Evolutionary conservation across 1,284 basidiomycete species (phyloP), one percentile per base, ranked within the genome.

Genomic region (Cutaneotrichosporon cyanovorans): DNA sequence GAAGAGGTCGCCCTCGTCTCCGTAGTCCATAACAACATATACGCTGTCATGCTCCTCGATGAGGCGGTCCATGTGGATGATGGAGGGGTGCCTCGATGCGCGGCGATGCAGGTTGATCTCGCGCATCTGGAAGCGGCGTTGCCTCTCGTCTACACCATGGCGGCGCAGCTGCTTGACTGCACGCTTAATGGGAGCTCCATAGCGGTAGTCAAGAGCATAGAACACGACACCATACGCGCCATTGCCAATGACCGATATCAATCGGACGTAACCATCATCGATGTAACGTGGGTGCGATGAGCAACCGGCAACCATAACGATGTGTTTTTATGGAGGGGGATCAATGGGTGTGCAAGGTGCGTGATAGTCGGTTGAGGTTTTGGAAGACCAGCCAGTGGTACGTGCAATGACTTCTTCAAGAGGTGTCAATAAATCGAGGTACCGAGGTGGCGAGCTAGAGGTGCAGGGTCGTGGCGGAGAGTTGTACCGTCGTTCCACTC

Each of bases 171-270:
- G 93, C 75, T 98, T 98, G 72, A 97, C 89, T 39, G 93, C 93
- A 80, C 89, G 65, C 47, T 62, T 63, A 16, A 61, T 50, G 16
- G 51, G 52, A 77, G 80, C 61, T 75, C 76, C 46, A 67, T 45
- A 77, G 74, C 47, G 75, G 41, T 62, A 44, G 51, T 86, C 85
- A 55, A 86, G 73, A 31, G 85, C 91, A 54, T 84, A 84, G 73
- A 95, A 96, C 41, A 96, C 92, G 61, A 93, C 84, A 52, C 93
- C 93, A 68, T 96, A 97, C 22, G 91, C 91, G 39, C 93, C 93
- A 43, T 89, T 82, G 44, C 93, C 93, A 46, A 98, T 82, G 48
- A 95, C 80, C 62, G 87, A 82, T 60, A 88, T 80, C 59, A 97
- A 85, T 73, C 92, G 82, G 53, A 96, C 79, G 44, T 78, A 75